phyloP scores from a whole-genome alignment of 768 basidiomycete species.

The Ephemerocybe angulata region DNA sequence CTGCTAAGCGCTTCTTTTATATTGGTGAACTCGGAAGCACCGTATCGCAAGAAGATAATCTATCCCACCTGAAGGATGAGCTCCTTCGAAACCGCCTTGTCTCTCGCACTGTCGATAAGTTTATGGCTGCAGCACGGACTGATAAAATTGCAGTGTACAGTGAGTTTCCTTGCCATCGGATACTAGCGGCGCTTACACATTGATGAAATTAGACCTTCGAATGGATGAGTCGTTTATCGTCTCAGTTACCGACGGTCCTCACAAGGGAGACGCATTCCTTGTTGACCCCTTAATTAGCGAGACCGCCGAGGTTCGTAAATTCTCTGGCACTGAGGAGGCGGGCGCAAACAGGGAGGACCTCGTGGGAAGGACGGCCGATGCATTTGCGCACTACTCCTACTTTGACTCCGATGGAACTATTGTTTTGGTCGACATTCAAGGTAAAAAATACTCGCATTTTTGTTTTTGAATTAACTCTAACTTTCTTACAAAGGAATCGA shows the following conservation, averaged over 20 bases:
- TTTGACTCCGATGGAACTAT: constrained; percentile 7
- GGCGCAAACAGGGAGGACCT: constrained; percentile 3
- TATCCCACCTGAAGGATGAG: not conserved
- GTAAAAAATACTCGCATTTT: not conserved
- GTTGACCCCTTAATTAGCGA: not conserved
- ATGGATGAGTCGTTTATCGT: not conserved
- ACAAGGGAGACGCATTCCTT: not conserved
- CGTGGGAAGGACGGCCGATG: constrained; percentile 12
- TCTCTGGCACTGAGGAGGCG: not conserved
- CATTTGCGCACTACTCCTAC: constrained; percentile 13
- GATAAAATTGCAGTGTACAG: not conserved
- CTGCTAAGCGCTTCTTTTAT: constrained; percentile 1
- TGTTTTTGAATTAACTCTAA: not conserved
- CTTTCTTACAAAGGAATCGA: not conserved
- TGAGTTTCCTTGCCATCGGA: not conserved
- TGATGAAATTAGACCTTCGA: not conserved
- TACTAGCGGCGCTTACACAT: not conserved
- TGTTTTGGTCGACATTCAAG: constrained; percentile 16
- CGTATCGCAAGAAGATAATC: not conserved
- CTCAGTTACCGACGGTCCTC: not conserved
- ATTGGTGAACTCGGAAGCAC: not conserved
- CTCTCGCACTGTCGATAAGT: not conserved
- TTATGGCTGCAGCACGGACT: not conserved
- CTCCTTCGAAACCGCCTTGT: not conserved
- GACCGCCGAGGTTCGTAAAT: not conserved